Evolutionary conservation across 202 grass and related monocot genomes (phyloP).

Genomic region (Setaria italica): DNA sequence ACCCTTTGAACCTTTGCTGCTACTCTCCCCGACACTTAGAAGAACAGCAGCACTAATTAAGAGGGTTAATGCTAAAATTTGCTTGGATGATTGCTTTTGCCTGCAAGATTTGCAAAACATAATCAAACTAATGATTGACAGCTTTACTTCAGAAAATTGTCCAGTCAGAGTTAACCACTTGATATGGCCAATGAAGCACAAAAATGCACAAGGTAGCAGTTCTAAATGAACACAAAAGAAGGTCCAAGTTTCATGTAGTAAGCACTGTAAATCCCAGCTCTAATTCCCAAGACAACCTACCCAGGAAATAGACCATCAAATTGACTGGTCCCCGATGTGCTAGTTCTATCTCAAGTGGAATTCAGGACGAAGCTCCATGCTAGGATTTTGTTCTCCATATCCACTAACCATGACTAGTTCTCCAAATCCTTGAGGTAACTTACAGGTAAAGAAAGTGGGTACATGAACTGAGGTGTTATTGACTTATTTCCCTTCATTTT

Average conservation of each 20-base stretch:
- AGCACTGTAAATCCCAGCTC: neutral
- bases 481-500: neutral
- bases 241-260: conserved; percentile 10
- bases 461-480: conserved; percentile 19
- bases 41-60: conserved; percentile 84
- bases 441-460: conserved; percentile 13
- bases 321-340: neutral
- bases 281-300: neutral
- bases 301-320: conserved; percentile 15
- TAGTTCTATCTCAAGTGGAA: conserved; percentile 3
- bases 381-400: conserved; percentile 33
- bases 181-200: neutral
- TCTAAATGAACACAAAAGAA: conserved; percentile 30
- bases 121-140: conserved; percentile 32
- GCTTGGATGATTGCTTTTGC: conserved; percentile 86
- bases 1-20: conserved; percentile 59
- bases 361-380: conserved; percentile 30
- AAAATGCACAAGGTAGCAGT: conserved; percentile 8
- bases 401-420: neutral
- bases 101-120: conserved; percentile 58
- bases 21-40: conserved; percentile 84
- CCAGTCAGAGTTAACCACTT: conserved; percentile 19
- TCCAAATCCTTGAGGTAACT: conserved; percentile 20
- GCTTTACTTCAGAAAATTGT: conserved; percentile 23
- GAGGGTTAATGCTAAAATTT: conserved; percentile 74